phyloP scores from a whole-genome alignment of 2,329 filamentous ascomycete genomes.

The Calonectria naviculata region DNA sequence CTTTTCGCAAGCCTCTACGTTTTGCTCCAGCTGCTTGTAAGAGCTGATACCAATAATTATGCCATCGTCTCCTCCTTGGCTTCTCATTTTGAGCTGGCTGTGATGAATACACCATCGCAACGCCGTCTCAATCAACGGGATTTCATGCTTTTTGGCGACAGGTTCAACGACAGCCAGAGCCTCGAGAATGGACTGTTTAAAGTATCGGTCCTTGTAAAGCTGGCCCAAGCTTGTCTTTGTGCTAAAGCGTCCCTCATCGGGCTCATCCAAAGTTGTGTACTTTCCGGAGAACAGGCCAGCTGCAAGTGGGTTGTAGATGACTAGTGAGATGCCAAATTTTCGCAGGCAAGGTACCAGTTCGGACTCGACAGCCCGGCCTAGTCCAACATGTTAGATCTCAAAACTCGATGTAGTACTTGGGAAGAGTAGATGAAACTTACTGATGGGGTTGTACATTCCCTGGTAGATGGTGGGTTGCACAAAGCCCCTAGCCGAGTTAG shows the following conservation, averaged over 20 bases:
- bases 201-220: constrained; percentile 58
- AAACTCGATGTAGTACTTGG: not conserved
- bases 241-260: constrained; percentile 36
- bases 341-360: constrained; percentile 74
- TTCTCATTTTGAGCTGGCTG: constrained; percentile 55
- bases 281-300: constrained; percentile 78
- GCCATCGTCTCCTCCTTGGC: constrained; percentile 53
- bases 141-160: constrained; percentile 69
- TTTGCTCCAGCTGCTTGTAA: constrained; percentile 60
- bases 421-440: constrained; percentile 6
- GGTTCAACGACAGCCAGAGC: constrained; percentile 73
- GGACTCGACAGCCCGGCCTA: constrained; percentile 66
- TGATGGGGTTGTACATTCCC: constrained; percentile 69
- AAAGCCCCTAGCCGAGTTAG: constrained; percentile 62
- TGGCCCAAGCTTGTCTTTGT: constrained; percentile 33
- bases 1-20: constrained; percentile 62
- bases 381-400: not conserved
- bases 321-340: constrained; percentile 75
- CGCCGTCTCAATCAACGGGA: constrained; percentile 75
- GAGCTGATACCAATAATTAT: constrained; percentile 64
- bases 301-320: constrained; percentile 78
- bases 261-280: constrained; percentile 43
- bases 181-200: constrained; percentile 66
- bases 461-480: constrained; percentile 80
- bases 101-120: constrained; percentile 78